Evolutionary conservation across 306 rosid genomes (phyloP).

Genomic region (Potentilla sterilis): DNA sequence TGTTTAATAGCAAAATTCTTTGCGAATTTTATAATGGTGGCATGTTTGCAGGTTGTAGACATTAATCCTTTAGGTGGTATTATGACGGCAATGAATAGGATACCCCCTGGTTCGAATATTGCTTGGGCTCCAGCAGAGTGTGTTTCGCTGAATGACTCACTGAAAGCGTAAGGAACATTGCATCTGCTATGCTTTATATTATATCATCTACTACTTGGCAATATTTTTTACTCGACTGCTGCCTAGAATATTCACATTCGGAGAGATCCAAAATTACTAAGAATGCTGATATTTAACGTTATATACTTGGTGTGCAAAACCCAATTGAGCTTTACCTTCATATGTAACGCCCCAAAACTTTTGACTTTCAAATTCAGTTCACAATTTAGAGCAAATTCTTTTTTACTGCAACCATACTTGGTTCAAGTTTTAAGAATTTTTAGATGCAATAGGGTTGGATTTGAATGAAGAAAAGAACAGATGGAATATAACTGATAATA

Average conservation of each 20-base stretch:
- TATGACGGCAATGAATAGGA: slow-evolving; percentile 62
- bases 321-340: neutral
- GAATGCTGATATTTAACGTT: no score
- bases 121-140: slow-evolving; percentile 80
- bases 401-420: neutral
- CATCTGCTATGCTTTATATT: neutral
- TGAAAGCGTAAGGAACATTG: slow-evolving; percentile 57
- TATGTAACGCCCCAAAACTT: neutral
- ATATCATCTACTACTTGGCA: neutral
- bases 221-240: neutral
- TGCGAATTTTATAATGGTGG: slow-evolving; percentile 3
- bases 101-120: slow-evolving; percentile 51
- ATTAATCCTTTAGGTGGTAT: slow-evolving; percentile 72
- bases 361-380: no score
- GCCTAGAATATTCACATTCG: neutral
- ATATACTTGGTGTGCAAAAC: neutral
- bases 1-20: neutral
- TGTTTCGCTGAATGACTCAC: slow-evolving; percentile 57
- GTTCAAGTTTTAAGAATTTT: neutral
- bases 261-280: neutral
- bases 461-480: no score
- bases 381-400: neutral
- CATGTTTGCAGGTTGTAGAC: slow-evolving; percentile 53
- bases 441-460: no score
- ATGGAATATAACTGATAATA: no score